Percentiles rank a stretch among this genome's conserved stretches.
Evolutionary conservation across 1,139 yeast genomes (phyloP).

Genomic region (Zhuliangozyma blackwelliae): DNA sequence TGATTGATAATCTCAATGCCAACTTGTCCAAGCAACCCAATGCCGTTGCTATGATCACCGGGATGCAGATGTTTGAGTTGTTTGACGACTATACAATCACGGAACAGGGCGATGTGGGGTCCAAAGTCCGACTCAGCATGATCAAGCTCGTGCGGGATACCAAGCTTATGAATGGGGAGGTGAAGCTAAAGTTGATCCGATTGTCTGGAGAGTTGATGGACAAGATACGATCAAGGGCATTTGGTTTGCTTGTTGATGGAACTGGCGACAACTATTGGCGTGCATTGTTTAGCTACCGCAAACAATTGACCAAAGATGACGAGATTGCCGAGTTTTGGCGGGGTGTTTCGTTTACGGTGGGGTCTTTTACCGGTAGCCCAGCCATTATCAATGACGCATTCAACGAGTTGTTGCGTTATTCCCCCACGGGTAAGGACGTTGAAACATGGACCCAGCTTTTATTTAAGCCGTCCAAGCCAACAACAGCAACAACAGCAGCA

Average conservation of each 20-base stretch:
- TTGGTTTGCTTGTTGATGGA: slow-evolving; percentile 14
- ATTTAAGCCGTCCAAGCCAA: neutral
- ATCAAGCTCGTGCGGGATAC: slow-evolving; percentile 23
- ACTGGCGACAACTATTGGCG: slow-evolving; percentile 19
- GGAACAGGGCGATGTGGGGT: slow-evolving; percentile 77
- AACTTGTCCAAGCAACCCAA: slow-evolving; percentile 50
- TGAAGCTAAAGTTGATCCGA: slow-evolving; percentile 42
- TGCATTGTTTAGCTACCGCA: slow-evolving; percentile 17
- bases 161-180: slow-evolving; percentile 5
- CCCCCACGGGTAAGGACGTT: slow-evolving; percentile 14
- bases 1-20: slow-evolving; percentile 16
- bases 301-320: neutral
- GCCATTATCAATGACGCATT: slow-evolving; percentile 43
- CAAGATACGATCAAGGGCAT: slow-evolving; percentile 25
- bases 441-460: slow-evolving; percentile 7
- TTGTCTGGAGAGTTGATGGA: slow-evolving; percentile 44
- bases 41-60: neutral
- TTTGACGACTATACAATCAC: slow-evolving; percentile 66
- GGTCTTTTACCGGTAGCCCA: slow-evolving; percentile 56
- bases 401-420: slow-evolving; percentile 34
- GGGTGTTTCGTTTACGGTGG: slow-evolving; percentile 56
- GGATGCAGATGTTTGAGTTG: slow-evolving; percentile 13
- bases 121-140: slow-evolving; percentile 55
- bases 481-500: no score
- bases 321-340: slow-evolving; percentile 41